A percentile compares a stretch with the other conserved stretches of the same genome.
Evolutionary conservation across 2,329 filamentous ascomycete species (phyloP).

Genomic region (Talaromyces sp.): DNA sequence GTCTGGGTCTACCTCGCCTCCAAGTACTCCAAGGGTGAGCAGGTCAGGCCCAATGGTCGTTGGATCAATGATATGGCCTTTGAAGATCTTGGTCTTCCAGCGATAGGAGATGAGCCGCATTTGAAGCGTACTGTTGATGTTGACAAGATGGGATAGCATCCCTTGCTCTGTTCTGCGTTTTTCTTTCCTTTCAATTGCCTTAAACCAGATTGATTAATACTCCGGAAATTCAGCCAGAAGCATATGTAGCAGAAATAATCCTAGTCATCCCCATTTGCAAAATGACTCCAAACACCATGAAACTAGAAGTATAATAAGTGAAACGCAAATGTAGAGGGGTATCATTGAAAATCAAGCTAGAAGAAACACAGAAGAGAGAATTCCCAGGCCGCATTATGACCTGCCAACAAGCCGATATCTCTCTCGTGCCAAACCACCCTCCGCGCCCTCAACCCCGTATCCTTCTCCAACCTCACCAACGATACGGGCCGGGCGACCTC

Average conservation of each 20-base stretch:
- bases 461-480: conserved; percentile 70
- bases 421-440: conserved; percentile 48
- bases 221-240: background rate
- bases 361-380: conserved; percentile 5
- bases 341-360: conserved; percentile 19
- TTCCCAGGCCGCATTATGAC: conserved; percentile 13
- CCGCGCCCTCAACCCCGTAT: conserved; percentile 49
- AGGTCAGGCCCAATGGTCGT: conserved; percentile 60
- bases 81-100: conserved; percentile 63
- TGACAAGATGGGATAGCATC: conserved; percentile 26
- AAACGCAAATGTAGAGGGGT: conserved; percentile 17
- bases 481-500: conserved; percentile 75
- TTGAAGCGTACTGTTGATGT: conserved; percentile 47
- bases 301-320: too few relatives aligned
- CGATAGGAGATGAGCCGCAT: conserved; percentile 61
- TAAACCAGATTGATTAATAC: background rate
- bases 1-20: conserved; percentile 77
- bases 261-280: background rate
- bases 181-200: background rate
- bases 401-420: conserved; percentile 44
- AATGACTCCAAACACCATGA: background rate
- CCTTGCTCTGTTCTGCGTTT: too few relatives aligned
- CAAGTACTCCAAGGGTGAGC: conserved; percentile 62
- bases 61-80: conserved; percentile 78
- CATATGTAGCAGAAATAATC: too few relatives aligned